Evolutionary conservation across 2,329 filamentous ascomycete genomes (phyloP).

Genomic region (Penicillium sclerotigenum): DNA sequence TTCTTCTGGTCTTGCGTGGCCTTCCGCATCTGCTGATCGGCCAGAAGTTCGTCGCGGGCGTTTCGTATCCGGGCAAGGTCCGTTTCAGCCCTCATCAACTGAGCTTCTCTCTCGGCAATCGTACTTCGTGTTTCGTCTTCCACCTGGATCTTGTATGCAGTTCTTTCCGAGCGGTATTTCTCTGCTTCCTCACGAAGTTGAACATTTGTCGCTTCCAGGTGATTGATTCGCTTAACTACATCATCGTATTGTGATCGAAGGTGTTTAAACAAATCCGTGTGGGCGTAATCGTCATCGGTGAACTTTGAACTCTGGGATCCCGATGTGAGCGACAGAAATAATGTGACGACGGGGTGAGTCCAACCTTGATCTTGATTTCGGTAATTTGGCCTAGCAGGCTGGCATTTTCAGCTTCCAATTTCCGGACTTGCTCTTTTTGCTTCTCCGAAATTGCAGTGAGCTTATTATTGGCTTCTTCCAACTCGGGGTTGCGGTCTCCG

Average conservation of each 20-base stretch:
- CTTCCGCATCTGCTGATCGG: conserved; percentile 77
- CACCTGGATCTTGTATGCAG: conserved; percentile 73
- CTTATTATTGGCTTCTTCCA: conserved; percentile 74
- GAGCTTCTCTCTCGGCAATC: conserved; percentile 74
- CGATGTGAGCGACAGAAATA: conserved; percentile 4
- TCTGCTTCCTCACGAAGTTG: conserved; percentile 80
- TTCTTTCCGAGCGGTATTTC: conserved; percentile 79
- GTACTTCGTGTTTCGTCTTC: conserved; percentile 74
- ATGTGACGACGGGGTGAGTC: background rate
- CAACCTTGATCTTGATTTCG: conserved; percentile 59
- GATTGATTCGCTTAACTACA: conserved; percentile 85
- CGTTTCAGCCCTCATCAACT: conserved; percentile 74
- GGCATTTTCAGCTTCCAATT: conserved; percentile 73
- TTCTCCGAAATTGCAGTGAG: conserved; percentile 72
- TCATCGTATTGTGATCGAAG: conserved; percentile 89
- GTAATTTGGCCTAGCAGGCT: conserved; percentile 74
- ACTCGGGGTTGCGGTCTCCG: conserved; percentile 59
- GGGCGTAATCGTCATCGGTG: conserved; percentile 88
- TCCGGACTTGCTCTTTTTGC: conserved; percentile 83
- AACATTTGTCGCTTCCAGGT: conserved; percentile 83
- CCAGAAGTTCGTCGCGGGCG: conserved; percentile 77
- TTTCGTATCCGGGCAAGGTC: conserved; percentile 84
- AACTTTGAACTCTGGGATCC: conserved; percentile 59
- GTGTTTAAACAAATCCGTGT: conserved; percentile 89
- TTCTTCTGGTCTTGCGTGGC: conserved; percentile 73